Base-by-base conservation (phyloP, 495 filamentous ascomycete species). In the Trichoderma gamsii region DNA sequence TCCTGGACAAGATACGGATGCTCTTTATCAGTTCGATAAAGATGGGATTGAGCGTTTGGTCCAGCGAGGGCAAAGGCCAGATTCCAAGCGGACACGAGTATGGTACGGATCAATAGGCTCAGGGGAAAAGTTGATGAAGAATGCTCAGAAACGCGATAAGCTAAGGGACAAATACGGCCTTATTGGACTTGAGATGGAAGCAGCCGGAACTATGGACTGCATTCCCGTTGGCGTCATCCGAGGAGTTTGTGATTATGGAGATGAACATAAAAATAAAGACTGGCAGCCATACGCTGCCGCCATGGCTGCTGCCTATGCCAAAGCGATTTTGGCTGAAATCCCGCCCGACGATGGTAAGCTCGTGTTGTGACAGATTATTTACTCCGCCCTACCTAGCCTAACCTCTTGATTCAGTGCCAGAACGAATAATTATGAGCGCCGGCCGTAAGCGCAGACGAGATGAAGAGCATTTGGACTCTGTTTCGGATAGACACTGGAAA, bases 201-300 rank as follows among this genome's bases (percentile, higher is more conserved):
- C 70, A 49, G 73, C 71, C 12, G 73, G 73, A 4, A 70, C 67
- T 13, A 74, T 75, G 73, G 73, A 76, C 35, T 18, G 21, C 12
- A 72, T 78, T 29, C 70, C 72, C 9, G 73, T 73, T 44, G 69
- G 73, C 6, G 75, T 79, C 3, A 76, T 82, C 46, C 76, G 77
- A 8, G 79, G 79, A 1, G 76, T 78, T 18, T 79, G 74, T 67
- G 76, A 82, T 69, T 82, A 82, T 70, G 75, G 65, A 21, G 77
- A 81, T 64, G 64, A 65, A 44, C 74, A 78, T 56, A 79, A 80
- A 72, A 78, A 77, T 69, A 73, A 77, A 66, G 52, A 71, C 7
- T 81, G 77, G 77, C 76, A 78, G 68, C 70, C 68, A 13, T 77
- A 76, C 67, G 79, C 79, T 4, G 76, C 78, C 64, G 74, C 76